Conservation (phyloP, 2,329 filamentous ascomycete genomes). For the Phaeosphaeria sp. region DNA sequence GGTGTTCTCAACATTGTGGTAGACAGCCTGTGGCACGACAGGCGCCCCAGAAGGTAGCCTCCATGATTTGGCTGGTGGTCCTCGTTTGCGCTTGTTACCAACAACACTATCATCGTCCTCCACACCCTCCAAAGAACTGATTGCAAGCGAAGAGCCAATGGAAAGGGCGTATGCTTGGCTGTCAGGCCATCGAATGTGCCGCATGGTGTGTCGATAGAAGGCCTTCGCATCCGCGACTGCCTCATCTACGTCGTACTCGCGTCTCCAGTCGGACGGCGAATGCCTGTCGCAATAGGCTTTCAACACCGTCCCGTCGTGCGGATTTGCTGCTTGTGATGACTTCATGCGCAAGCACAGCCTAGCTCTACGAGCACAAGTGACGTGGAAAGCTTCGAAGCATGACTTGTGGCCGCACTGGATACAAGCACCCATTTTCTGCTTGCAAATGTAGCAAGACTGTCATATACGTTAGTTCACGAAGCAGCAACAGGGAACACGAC, state of each 20-base stretch:
- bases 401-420: conserved; percentile 98
- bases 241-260: conserved; percentile 81
- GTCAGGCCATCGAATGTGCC: conserved; percentile 88
- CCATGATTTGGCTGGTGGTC: conserved; percentile 73
- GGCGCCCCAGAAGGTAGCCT: conserved; percentile 93
- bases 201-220: conserved; percentile 90
- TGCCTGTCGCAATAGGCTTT: conserved; percentile 98
- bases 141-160: conserved; percentile 72
- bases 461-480: conserved; percentile 17
- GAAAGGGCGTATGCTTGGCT: conserved; percentile 84
- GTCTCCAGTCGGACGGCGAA: conserved; percentile 85
- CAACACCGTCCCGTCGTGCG: conserved; percentile 80
- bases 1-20: conserved; percentile 83
- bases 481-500: background rate
- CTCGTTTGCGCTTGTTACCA: conserved; percentile 66
- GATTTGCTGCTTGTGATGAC: conserved; percentile 78
- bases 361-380: conserved; percentile 90
- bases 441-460: conserved; percentile 88
- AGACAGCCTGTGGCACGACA: conserved; percentile 88
- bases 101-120: conserved; percentile 58
- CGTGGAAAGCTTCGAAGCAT: conserved; percentile 96
- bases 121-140: conserved; percentile 58
- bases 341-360: conserved; percentile 96
- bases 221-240: conserved; percentile 84
- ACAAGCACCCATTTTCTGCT: conserved; percentile 96